Conservation (phyloP, 1,284 basidiomycete genomes). For the Trichosporon faecale region DNA sequence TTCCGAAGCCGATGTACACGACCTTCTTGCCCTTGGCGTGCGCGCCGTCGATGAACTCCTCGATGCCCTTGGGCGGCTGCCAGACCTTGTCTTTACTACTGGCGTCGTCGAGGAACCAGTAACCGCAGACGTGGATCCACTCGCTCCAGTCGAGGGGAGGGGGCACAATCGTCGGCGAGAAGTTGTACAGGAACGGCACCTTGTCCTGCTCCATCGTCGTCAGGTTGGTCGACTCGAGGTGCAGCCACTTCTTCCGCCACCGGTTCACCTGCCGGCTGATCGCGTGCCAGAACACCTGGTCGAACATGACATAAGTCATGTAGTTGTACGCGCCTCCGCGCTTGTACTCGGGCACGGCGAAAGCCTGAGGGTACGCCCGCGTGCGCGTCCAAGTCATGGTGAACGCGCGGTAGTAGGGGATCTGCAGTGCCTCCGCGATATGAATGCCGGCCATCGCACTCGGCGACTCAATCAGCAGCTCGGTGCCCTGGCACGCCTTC, state of each 20-base stretch:
- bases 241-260: slow-evolving; percentile 63
- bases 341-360: slow-evolving; percentile 58
- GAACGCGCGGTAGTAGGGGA: slow-evolving; percentile 67
- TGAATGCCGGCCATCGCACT: slow-evolving; percentile 77
- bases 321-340: slow-evolving; percentile 52
- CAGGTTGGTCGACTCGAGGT: slow-evolving; percentile 62
- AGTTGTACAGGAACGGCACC: slow-evolving; percentile 69
- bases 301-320: slow-evolving; percentile 58
- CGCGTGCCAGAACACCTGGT: slow-evolving; percentile 73
- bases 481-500: slow-evolving; percentile 67
- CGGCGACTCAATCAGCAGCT: slow-evolving; percentile 64
- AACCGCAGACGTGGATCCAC: slow-evolving; percentile 89
- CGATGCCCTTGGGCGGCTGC: slow-evolving; percentile 73
- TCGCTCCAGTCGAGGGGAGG: slow-evolving; percentile 96
- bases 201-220: slow-evolving; percentile 54
- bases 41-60: slow-evolving; percentile 76
- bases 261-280: slow-evolving; percentile 69
- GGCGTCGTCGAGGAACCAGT: slow-evolving; percentile 84
- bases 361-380: slow-evolving; percentile 63
- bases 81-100: slow-evolving; percentile 77
- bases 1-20: slow-evolving; percentile 98
- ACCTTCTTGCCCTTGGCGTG: slow-evolving; percentile 75
- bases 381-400: slow-evolving; percentile 73
- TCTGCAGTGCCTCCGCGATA: slow-evolving; percentile 71
- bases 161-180: slow-evolving; percentile 67